Base-by-base conservation (phyloP, 768 basidiomycete species). In the Russula emetica region DNA sequence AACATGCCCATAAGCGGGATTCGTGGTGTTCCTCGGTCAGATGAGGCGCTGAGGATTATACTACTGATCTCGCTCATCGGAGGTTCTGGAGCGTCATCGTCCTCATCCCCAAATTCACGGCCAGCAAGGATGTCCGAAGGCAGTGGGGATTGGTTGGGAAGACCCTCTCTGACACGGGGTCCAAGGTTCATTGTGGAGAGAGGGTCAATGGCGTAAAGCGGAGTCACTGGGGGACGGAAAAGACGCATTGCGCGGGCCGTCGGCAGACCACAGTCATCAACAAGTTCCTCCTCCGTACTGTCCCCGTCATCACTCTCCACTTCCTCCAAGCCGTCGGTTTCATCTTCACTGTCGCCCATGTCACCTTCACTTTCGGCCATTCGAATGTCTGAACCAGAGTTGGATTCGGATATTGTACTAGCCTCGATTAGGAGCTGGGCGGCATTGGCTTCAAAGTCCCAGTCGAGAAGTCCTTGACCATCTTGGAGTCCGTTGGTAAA, bases 211-310 rank as follows among this genome's bases (percentile, higher is more conserved):
- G 76, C 68, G 40, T 59, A 82, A 30, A 83, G 82, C 47, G 87
- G 80, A 20, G 73, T 73, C 22, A 78, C 80, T 9, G 90, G 90
- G 67, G 85, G 81, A 69, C 78, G 82, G 77, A 90, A 88, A 51
- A 88, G 77, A 63, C 79, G 77, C 84, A 90, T 87, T 26, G 88
- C 87, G 60, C 83, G 84, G n/a, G 83, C 83, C 61, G 89, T 92
- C 30, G 85, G 87, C 7, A 90, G 77, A 60, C 86, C 84, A 64
- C 85, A 82, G 10, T 84, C 81, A 59, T 87, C 88, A n/a, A 92
- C 85, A 56, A 92, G 84, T 65, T 93, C 90, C 66, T 90, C 88
- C 71, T 92, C 90, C 1, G 91, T 92, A 4, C 90, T 90, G 66
- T 91, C 87, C 1, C 89, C 88, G 7, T 84, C 86, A 55, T 74